Evolutionary conservation across 2,329 filamentous ascomycete species (phyloP).

Genomic region (Penicillium sp.): DNA sequence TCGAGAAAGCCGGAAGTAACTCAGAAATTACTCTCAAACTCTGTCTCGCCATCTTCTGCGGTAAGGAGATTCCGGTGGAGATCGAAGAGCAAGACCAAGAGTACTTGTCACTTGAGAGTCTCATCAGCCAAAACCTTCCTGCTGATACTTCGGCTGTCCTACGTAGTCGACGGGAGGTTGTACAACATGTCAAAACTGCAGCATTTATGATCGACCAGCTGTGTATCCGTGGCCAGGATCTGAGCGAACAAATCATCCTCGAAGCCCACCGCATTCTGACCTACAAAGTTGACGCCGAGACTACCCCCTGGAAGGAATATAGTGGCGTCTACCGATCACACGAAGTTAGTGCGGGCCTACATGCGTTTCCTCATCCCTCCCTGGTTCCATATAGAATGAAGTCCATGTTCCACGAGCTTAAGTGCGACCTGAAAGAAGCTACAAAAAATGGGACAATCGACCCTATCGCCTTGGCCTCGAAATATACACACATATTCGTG

Average conservation of each 20-base stretch:
- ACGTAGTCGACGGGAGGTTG: neutral
- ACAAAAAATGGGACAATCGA: neutral
- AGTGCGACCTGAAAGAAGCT: slow-evolving; percentile 1
- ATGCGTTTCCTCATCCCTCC: neutral
- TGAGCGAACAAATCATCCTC: slow-evolving; percentile 3
- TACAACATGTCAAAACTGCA: slow-evolving; percentile 4
- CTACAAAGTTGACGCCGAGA: neutral
- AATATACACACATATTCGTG: slow-evolving; percentile 5
- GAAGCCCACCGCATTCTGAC: slow-evolving; percentile 1
- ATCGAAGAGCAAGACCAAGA: neutral
- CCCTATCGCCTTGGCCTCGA: slow-evolving; percentile 2
- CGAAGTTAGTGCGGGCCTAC: neutral
- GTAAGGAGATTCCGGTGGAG: neutral
- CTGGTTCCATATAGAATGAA: slow-evolving; percentile 5
- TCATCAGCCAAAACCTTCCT: neutral
- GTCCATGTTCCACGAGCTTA: slow-evolving; percentile 5
- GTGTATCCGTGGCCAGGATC: neutral
- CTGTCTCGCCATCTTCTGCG: neutral
- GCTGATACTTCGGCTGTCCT: neutral
- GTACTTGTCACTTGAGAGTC: neutral
- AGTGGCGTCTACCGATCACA: slow-evolving; percentile 2
- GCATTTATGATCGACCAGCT: neutral
- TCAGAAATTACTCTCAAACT: neutral
- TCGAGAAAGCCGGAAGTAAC: neutral
- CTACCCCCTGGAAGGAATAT: slow-evolving; percentile 2